Evolutionary conservation across 805 yeast species (phyloP).

Genomic region (Lachancea kluyveri): DNA sequence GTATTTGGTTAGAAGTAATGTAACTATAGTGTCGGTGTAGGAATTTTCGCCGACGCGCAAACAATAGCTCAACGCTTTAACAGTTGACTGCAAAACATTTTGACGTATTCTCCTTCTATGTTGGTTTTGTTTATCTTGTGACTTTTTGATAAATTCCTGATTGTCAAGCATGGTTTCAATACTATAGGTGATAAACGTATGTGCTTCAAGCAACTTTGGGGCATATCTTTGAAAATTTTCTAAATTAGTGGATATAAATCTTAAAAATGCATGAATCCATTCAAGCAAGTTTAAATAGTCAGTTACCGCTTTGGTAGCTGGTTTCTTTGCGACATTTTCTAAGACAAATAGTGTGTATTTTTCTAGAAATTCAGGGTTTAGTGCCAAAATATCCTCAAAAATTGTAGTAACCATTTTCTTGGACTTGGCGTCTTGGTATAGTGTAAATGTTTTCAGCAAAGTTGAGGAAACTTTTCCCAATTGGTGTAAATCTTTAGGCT

Average conservation of each 20-base stretch:
- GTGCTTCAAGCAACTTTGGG: conserved; percentile 38
- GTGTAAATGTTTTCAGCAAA: conserved; percentile 43
- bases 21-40: conserved; percentile 10
- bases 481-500: conserved; percentile 11
- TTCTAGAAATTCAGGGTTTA: conserved; percentile 30
- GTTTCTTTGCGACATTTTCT: conserved; percentile 25
- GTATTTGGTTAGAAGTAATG: conserved; percentile 11
- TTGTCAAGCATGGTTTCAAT: conserved; percentile 22
- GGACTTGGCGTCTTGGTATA: conserved; percentile 46
- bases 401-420: conserved; percentile 37
- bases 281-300: conserved; percentile 52
- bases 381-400: conserved; percentile 33
- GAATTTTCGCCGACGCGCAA: conserved; percentile 9
- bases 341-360: conserved; percentile 37
- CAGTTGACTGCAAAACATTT: conserved; percentile 29
- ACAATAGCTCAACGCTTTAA: conserved; percentile 19
- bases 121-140: conserved; percentile 25
- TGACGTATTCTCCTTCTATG: conserved; percentile 37
- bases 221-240: conserved; percentile 24
- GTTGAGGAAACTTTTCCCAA: conserved; percentile 28
- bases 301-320: conserved; percentile 43
- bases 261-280: conserved; percentile 44
- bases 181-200: conserved; percentile 27
- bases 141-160: conserved; percentile 19
- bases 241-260: conserved; percentile 18